Base-by-base conservation (phyloP, 2,329 filamentous ascomycete genomes). In the Truncatella angustata region DNA sequence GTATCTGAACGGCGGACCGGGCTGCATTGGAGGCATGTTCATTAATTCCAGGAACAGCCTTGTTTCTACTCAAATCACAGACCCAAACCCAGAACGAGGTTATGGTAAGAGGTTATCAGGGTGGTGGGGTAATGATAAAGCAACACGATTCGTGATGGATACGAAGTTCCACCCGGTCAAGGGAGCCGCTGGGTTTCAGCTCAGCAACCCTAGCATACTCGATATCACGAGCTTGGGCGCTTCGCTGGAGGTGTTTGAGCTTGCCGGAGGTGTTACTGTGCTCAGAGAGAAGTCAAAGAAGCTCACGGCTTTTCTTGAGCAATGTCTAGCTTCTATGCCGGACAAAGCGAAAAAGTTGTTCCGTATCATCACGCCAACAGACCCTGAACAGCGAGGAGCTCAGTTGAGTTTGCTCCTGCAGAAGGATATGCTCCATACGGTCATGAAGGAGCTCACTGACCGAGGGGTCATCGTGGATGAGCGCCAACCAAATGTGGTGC, bases 51-150 rank as follows among this genome's bases (percentile, higher is more conserved):
- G 73, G 28, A 84, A 90, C 63, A 80, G 81, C 39, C 62, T 66
- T n/a, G 67, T 71, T 40, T 61, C 66, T 21, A 66, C 63, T 5
- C 51, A 55, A 11, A 61, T 64, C 46, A 61, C 62, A 5, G 69
- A 68, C 49, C 61, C 65, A n/a, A 58, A 60, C 36, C 63, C 68
- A 35, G 66, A 69, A 57, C 65, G 64, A 26, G 68, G 65, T 5
- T 75, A 74, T 58, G 58, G 60, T 4, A 82, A 82, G 42, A 78
- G 88, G 11, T 70, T 92, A 9, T 79, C 83, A n/a, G 89, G 89
- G 10, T 93, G 89, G 89, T 93, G 88, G 88, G 88, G 88, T 24
- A 86, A 84, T 53, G 82, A 87, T 66, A 90, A 88, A 62, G 67
- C 68, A 39, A 83, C 77, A 26, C 76, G 89, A 3, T 92, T 93